Evolutionary conservation across 192 early-diverging fungal genomes (phyloP).

Genomic region (Coemansia sp.): DNA sequence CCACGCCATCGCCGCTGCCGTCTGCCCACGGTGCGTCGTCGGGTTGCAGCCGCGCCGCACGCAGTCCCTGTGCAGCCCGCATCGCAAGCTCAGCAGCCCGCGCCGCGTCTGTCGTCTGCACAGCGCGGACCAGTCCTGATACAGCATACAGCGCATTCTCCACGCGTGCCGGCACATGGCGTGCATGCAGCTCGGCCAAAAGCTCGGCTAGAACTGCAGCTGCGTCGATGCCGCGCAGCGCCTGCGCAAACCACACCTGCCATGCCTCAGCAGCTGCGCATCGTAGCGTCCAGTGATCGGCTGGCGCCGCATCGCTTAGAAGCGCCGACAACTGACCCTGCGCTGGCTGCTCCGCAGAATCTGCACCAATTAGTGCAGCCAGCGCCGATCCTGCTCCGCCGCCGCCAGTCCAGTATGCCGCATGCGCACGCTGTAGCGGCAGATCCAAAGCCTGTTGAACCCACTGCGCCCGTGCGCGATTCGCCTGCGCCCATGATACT

Average conservation of each 20-base stretch:
- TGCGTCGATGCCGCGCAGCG: neutral
- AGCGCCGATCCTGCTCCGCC: slow-evolving; percentile 6
- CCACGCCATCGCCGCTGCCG: slow-evolving; percentile 14
- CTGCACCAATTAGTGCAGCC: slow-evolving; percentile 14
- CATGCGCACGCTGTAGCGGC: slow-evolving; percentile 1
- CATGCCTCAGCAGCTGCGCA: slow-evolving; percentile 22
- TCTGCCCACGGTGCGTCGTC: neutral
- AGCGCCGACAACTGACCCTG: slow-evolving; percentile 2
- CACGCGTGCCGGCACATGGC: slow-evolving; percentile 23
- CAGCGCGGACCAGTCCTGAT: slow-evolving; percentile 18
- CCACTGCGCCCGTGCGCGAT: slow-evolving; percentile 27
- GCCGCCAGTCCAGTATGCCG: neutral
- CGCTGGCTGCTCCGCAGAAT: no score
- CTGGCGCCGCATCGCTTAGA: slow-evolving; percentile 6
- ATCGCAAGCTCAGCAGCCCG: slow-evolving; percentile 18
- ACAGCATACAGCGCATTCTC: slow-evolving; percentile 21
- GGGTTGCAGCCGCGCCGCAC: slow-evolving; percentile 4
- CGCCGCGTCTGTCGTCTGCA: slow-evolving; percentile 8
- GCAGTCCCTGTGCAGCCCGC: slow-evolving; percentile 2
- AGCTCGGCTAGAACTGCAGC: neutral
- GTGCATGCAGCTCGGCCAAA: neutral
- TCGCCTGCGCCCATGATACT: slow-evolving; percentile 26
- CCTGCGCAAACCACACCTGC: slow-evolving; percentile 18
- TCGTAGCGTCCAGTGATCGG: slow-evolving; percentile 36
- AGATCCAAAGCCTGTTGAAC: slow-evolving; percentile 4